Evolutionary conservation across 2,329 filamentous ascomycete genomes (phyloP).

Genomic region (Bipolaris zeicola): DNA sequence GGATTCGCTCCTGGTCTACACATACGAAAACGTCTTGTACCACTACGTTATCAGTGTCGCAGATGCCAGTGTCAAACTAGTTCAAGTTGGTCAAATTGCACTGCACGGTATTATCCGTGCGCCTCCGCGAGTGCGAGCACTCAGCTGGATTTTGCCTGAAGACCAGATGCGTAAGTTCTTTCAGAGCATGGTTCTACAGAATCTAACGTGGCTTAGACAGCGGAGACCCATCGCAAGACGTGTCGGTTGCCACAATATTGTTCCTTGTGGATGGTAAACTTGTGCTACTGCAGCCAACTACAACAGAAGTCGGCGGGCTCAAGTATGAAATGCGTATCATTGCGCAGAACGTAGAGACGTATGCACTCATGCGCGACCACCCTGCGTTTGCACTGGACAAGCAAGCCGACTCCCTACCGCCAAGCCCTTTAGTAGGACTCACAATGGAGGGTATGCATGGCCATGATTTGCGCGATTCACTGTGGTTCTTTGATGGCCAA

Average conservation of each 20-base stretch:
- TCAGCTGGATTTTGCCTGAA: conserved; percentile 96
- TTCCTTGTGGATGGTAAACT: conserved; percentile 98
- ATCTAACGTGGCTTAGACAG: conserved; percentile 59
- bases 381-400: conserved; percentile 57
- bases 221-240: conserved; percentile 94
- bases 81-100: conserved; percentile 96
- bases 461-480: conserved; percentile 75
- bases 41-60: conserved; percentile 86
- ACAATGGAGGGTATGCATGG: conserved; percentile 54
- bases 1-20: conserved; percentile 95
- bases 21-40: conserved; percentile 92
- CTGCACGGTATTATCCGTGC: conserved; percentile 96
- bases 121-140: conserved; percentile 85
- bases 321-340: conserved; percentile 99
- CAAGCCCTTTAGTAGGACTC: conserved; percentile 56
- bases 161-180: conserved; percentile 71
- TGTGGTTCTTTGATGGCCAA: conserved; percentile 93
- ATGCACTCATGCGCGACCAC: conserved; percentile 89
- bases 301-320: conserved; percentile 79
- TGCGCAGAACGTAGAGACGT: conserved; percentile 95
- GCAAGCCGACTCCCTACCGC: conserved; percentile 55
- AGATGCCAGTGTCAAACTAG: conserved; percentile 72
- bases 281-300: conserved; percentile 84
- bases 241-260: conserved; percentile 88
- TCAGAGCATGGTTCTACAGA: neutral